phyloP scores from a whole-genome alignment of 23 red algal species.

The Rhodosorus marinus region DNA sequence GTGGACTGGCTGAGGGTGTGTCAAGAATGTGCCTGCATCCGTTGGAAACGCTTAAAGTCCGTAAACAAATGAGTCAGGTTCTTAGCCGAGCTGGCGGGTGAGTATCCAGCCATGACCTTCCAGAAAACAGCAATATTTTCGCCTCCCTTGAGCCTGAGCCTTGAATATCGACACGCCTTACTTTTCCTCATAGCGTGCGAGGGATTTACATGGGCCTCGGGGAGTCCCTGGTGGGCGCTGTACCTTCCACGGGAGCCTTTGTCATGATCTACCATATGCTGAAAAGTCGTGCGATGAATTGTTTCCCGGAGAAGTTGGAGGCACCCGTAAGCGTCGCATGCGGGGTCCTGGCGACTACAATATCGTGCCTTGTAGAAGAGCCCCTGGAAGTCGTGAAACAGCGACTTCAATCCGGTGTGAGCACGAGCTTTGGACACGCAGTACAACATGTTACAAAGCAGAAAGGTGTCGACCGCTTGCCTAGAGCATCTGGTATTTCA shows the following conservation, averaged over 20 bases:
- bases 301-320: neutral
- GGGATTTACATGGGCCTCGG: conserved; percentile 13
- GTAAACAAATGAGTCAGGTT: conserved; percentile 1
- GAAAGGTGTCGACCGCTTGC: conserved; percentile 2
- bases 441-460: conserved; percentile 1
- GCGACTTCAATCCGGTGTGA: conserved; percentile 9
- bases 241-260: conserved; percentile 23
- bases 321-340: neutral
- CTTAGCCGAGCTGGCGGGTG: too few relatives aligned
- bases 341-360: conserved; percentile 6
- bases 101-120: too few relatives aligned
- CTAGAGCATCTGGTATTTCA: too few relatives aligned
- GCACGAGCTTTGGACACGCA: conserved; percentile 9
- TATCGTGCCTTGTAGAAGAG: conserved; percentile 13
- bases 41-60: conserved; percentile 19
- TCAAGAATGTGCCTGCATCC: too few relatives aligned
- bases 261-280: conserved; percentile 18
- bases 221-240: conserved; percentile 2
- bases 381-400: conserved; percentile 15
- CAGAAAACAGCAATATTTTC: too few relatives aligned
- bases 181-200: neutral
- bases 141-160: neutral
- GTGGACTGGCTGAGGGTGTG: too few relatives aligned
- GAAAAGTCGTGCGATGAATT: neutral
- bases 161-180: too few relatives aligned